phyloP scores from a whole-genome alignment of 352 stramenopile species.

The Pythium folliculosum region DNA sequence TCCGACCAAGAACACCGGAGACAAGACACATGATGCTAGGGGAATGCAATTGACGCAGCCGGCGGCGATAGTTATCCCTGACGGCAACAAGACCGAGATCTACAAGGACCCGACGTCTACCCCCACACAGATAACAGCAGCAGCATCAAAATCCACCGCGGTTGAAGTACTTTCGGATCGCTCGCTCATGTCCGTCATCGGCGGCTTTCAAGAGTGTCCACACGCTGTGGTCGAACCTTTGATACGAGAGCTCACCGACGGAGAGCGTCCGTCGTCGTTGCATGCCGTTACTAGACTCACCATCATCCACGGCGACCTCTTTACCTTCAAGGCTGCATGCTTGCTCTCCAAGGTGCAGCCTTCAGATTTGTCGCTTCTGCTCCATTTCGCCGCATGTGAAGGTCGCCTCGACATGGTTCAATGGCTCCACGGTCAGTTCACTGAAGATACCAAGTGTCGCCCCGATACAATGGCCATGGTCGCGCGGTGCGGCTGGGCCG shows the following conservation, averaged over 20 bases:
- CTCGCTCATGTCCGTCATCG: conserved; percentile 6
- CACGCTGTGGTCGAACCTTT: background rate
- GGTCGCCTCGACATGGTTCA: conserved; percentile 8
- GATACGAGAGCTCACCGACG: background rate
- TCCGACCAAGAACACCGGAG: too few species aligned
- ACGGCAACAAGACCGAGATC: too few species aligned
- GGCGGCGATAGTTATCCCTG: too few species aligned
- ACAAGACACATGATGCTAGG: too few species aligned
- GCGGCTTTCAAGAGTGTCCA: background rate
- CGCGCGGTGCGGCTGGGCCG: conserved; percentile 14
- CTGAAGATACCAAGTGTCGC: background rate
- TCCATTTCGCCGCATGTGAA: conserved; percentile 19
- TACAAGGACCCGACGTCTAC: too few species aligned
- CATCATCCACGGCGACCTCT: conserved; percentile 9
- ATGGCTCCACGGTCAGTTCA: conserved; percentile 9
- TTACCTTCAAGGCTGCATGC: conserved; percentile 1
- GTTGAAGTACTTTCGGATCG: background rate
- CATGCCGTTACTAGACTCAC: background rate
- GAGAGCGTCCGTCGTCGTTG: too few species aligned
- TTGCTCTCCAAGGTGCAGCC: background rate
- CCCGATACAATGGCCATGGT: conserved; percentile 19
- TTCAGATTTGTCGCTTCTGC: background rate
- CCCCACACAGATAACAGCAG: too few species aligned
- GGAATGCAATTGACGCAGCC: background rate
- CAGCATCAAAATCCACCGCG: background rate